Evolutionary conservation across 495 filamentous ascomycete genomes (phyloP), one percentile per base, ranked within the genome.

Genomic region (Penicillium canescens): DNA sequence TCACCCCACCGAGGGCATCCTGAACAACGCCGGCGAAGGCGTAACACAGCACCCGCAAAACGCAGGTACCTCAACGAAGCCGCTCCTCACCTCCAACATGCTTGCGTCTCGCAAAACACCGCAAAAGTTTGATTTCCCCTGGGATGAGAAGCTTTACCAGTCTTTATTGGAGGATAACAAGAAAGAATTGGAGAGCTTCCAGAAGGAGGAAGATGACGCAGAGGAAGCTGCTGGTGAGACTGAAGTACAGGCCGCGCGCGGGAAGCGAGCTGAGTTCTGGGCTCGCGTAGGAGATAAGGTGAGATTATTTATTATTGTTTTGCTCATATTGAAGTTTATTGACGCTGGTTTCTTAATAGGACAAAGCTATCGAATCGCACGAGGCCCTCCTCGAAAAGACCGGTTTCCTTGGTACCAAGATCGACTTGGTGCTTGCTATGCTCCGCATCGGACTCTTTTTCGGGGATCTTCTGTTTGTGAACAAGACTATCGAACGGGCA

Each of bases 401-500:
- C 16, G 87, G 91, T 53, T 87, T 96, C 59, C 82, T 98, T 14
- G 94, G 95, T 56, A 95, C 88, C 50, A 97, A 96, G 75, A 98
- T 98, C 61, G 94, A 98, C 68, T 74, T 98, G 41, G 92, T 96
- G 21, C 82, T 98, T 24, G 94, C 94, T 40, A 96, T 97, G 70
- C 92, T 97, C 68, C 91, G 94, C 38, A 86, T 97, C 70, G 90
- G 89, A 24, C 82, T 98, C 42, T 98, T 98, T 78, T 98, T 96
- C 63, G 90, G 89, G 54, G 94, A 98, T 68, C 88, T 90, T 70
- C 57, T 88, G 33, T 83, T 90, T 16, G 94, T 96, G 48, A 96
- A 92, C 82, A 96, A 95, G 77, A 90, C 88, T 33, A 84, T 98
- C 39, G 91, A 96, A 56, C 86, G 94, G 8, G 94, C 94, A 55